Base-by-base conservation (phyloP, 257 asterid species). In the Coffea canephora region DNA sequence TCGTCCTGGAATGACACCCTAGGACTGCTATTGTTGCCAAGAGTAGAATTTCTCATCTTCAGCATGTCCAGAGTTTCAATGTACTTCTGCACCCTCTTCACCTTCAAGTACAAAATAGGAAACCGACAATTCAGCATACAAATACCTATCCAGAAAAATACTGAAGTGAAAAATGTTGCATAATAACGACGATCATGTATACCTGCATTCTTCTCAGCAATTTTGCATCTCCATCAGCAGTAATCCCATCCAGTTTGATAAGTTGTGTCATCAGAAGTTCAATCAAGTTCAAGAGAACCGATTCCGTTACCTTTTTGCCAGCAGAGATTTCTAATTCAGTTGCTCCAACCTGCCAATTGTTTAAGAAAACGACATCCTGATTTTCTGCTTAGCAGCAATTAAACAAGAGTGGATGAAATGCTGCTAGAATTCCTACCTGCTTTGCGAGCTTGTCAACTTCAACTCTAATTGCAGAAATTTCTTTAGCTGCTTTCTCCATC, bases 191-290 rank as follows among this genome's bases (percentile, higher is more conserved):
- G 21, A 18, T 55, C 4, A 15, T 31, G 45, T 16, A 11, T 83
- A 95, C 99, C 97, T 93, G 97, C 94, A 89, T 89, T 84, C 97
- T 92, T 83, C 99, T 91, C 68, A 93, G 97, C 49, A 87, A 54
- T 77, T 95, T 95, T 13, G 90, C 89, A 84, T 95, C 98, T 86
- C 99, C 99, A 85, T 91, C 96, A 81, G 98, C 99, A 83, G 83
- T 80, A 78, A 95, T 90, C 25, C 85, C 97, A 84, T 95, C 99
- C 81, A 95, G 83, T 73, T 93, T 93, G 27, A 95, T 93, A 69
- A 93, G 87, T 79, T 95, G 92, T 74, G 88, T 92, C 99, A 95
- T 95, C 82, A 93, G 75, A 81, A 88, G 61, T 84, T 95, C 99
- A 82, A 85, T 92, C 86, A 93, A 73, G 82, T 84, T 89, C 89